Conservation (phyloP, 2,329 filamentous ascomycete genomes). For the Rutstroemia sp. region DNA sequence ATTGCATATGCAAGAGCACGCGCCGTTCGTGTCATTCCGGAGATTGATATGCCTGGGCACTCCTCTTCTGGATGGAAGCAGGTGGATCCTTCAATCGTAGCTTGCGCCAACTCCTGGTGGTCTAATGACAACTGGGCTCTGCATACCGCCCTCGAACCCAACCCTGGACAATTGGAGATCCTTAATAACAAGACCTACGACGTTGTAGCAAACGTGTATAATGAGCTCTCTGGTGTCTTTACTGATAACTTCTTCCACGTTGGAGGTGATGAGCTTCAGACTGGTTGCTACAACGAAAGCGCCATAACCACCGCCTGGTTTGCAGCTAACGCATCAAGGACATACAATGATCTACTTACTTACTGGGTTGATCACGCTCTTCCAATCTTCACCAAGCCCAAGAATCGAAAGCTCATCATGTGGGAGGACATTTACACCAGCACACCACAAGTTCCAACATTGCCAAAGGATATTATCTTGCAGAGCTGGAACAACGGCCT, state of each 20-base stretch:
- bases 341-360: constrained; percentile 62
- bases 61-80: constrained; percentile 54
- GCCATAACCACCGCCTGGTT: constrained; percentile 46
- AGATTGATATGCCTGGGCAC: constrained; percentile 75
- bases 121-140: constrained; percentile 52
- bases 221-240: constrained; percentile 65
- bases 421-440: constrained; percentile 81
- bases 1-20: constrained; percentile 62
- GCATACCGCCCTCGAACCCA: constrained; percentile 55
- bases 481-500: constrained; percentile 68
- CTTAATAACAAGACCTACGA: constrained; percentile 65
- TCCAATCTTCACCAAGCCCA: constrained; percentile 54
- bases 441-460: constrained; percentile 40
- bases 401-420: constrained; percentile 52
- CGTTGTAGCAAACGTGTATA: constrained; percentile 46
- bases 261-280: constrained; percentile 68
- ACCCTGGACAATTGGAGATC: constrained; percentile 53
- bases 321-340: constrained; percentile 64
- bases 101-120: constrained; percentile 52
- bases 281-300: constrained; percentile 51
- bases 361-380: constrained; percentile 59
- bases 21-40: constrained; percentile 63
- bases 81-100: constrained; percentile 57
- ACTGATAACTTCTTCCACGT: constrained; percentile 74
- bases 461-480: constrained; percentile 64